phyloP scores from a whole-genome alignment of 2,329 filamentous ascomycete genomes.

The Sporothrix humicola region DNA sequence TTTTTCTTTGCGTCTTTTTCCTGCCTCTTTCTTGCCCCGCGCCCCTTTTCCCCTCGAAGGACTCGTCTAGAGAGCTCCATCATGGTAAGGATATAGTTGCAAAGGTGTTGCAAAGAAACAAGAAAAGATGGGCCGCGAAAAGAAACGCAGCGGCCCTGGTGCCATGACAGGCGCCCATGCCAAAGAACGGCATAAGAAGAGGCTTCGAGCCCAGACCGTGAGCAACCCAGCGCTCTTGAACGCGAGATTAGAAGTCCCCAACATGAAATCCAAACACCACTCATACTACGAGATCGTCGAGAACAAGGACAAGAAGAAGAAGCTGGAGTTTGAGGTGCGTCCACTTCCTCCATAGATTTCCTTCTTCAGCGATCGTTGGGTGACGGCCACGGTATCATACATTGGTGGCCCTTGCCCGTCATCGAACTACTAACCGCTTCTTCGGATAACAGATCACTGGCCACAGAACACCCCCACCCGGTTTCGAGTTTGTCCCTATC shows the following conservation, averaged over 20 bases:
- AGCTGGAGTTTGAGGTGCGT: conserved; percentile 65
- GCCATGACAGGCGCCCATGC: conserved; percentile 41
- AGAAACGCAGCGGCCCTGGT: conserved; percentile 39
- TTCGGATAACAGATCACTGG: conserved; percentile 55
- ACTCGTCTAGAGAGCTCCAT: neutral
- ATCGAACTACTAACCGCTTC: neutral
- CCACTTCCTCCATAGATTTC: neutral
- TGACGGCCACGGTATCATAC: neutral
- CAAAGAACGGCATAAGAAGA: conserved; percentile 45
- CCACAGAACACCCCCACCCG: conserved; percentile 59
- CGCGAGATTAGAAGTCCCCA: conserved; percentile 42
- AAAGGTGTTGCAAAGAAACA: conserved; percentile 36
- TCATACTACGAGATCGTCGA: conserved; percentile 69
- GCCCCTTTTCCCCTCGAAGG: neutral
- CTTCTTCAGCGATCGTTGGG: neutral
- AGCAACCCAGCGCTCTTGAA: conserved; percentile 41
- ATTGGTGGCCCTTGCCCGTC: neutral
- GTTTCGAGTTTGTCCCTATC: conserved; percentile 67
- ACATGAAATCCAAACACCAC: conserved; percentile 61
- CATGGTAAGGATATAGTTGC: conserved; percentile 39
- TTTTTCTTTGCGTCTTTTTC: neutral
- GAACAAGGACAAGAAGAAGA: conserved; percentile 68
- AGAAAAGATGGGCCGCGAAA: conserved; percentile 43
- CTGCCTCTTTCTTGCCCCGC: neutral
- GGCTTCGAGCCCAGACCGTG: conserved; percentile 41